A percentile compares a stretch with the other conserved stretches of the same genome.
These are phyloP conservation scores for Aethionema arabicum DNA, from an alignment of 345 rosid species.

Conservation along the genomic window DNA sequence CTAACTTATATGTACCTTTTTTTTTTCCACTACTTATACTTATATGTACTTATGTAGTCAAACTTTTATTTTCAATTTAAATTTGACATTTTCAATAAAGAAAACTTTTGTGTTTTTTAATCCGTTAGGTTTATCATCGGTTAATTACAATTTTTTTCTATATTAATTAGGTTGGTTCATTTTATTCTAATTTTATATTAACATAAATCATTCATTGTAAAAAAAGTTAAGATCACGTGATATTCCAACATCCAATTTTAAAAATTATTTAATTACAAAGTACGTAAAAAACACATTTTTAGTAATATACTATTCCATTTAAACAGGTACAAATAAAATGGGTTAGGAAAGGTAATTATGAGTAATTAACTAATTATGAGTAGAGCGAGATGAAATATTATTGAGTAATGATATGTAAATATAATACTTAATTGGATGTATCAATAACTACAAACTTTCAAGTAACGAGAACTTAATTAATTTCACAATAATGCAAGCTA, in stretches of 20 bases:
- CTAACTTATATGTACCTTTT: too few species aligned
- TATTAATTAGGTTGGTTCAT: too few species aligned
- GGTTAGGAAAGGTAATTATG: constrained; percentile 8
- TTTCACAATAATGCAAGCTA: constrained; percentile 28
- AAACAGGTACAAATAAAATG: constrained; percentile 18
- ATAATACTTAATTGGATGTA: constrained; percentile 28
- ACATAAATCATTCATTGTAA: too few species aligned
- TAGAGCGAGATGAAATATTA: constrained; percentile 25
- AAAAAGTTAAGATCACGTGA: background rate
- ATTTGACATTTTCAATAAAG: background rate
- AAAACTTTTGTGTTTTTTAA: background rate
- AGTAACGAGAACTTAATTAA: constrained; percentile 21
- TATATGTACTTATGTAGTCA: background rate
- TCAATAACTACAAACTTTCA: constrained; percentile 35
- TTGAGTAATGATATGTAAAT: constrained; percentile 34
- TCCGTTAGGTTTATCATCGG: background rate
- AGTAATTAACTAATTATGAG: too few species aligned
- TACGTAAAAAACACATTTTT: constrained; percentile 16
- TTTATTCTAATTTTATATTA: too few species aligned
- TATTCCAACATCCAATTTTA: background rate
- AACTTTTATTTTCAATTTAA: background rate
- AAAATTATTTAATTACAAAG: background rate
- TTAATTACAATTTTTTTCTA: background rate
- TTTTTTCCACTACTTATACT: too few species aligned
- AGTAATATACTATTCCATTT: background rate